Percentiles rank a stretch among this genome's conserved stretches.
These are phyloP conservation scores for Cyberlindnera saturnus DNA, from an alignment of 805 yeast species.

Conservation along the genomic window DNA sequence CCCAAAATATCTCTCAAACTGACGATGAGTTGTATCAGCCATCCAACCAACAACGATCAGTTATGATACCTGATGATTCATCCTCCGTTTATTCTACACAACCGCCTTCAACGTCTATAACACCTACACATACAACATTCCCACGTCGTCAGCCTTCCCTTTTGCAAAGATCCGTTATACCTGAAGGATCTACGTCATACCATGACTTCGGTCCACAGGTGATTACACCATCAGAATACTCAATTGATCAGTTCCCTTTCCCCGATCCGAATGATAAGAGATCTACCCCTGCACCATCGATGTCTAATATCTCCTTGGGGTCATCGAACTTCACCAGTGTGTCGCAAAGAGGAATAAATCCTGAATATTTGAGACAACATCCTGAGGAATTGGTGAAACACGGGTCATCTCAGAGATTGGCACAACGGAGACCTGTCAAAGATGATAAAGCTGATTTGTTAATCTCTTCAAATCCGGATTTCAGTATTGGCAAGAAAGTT, in stretches of 20 bases:
- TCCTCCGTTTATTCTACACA: conserved; percentile 21
- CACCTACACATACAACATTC: conserved; percentile 12
- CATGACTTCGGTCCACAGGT: neutral
- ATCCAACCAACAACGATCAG: neutral
- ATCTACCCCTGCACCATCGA: conserved; percentile 25
- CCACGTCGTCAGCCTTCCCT: conserved; percentile 12
- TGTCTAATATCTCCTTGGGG: conserved; percentile 26
- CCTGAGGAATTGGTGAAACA: conserved; percentile 17
- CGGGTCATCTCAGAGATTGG: no score
- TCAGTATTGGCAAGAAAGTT: conserved; percentile 7
- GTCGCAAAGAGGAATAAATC: conserved; percentile 69
- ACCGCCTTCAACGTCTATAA: conserved; percentile 13
- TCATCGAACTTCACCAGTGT: conserved; percentile 69
- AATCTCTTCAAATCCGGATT: conserved; percentile 21
- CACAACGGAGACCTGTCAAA: no score
- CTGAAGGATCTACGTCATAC: conserved; percentile 7
- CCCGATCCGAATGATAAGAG: conserved; percentile 22
- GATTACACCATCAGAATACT: conserved; percentile 5
- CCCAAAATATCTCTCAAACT: neutral
- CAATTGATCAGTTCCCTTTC: conserved; percentile 12
- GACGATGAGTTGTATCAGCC: neutral
- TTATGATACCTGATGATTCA: conserved; percentile 10
- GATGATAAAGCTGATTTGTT: conserved; percentile 10
- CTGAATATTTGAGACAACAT: conserved; percentile 35
- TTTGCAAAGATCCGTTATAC: conserved; percentile 10